Evolutionary conservation across 148 eudicot species (phyloP), one percentile per base, ranked within the genome.

Genomic region (Dianthus caryophyllus): DNA sequence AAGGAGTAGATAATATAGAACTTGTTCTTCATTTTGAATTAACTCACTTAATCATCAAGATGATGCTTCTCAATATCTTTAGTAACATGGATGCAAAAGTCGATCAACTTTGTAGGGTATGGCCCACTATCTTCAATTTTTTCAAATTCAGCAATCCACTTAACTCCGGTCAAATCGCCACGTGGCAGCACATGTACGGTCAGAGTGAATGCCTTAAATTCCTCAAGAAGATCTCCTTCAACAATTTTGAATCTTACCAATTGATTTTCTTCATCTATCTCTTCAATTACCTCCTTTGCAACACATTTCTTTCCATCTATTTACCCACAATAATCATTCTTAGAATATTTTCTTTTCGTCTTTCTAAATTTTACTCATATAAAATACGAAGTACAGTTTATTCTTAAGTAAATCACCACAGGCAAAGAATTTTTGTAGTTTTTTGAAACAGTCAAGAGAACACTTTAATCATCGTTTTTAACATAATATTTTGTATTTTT

Each of bases 261-360:
- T 36, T 64, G 31, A 1, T 64, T 64, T 24, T 64, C 52, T 46
- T 64, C 67, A 46, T 64, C 67, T 64, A 64, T 24, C 26, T 13
- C 52, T 38, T 61, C 64, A 9, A 64, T 22, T 15, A 41, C 0
- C 33, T 46, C 50, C 38, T 64, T 64, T 15, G 67, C 67, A 24
- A 64, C 67, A 44, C 50, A 64, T 22, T 64, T 64, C 25, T 64
- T 43, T 10, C 67, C 67, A 46, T 64, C 67, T 64, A 36, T 39
- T n/a, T n/a, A n/a, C n/a, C n/a, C n/a, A n/a, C n/a, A n/a, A n/a
- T n/a, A n/a, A n/a, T n/a, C n/a, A n/a, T n/a, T n/a, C n/a, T n/a
- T n/a, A n/a, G n/a, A n/a, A n/a, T n/a, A n/a, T n/a, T n/a, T n/a
- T n/a, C n/a, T n/a, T n/a, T n/a, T n/a, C n/a, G n/a, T n/a, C n/a